Evolutionary conservation across 2,329 filamentous ascomycete species (phyloP).

Genomic region (Cordyceps pruinosa): DNA sequence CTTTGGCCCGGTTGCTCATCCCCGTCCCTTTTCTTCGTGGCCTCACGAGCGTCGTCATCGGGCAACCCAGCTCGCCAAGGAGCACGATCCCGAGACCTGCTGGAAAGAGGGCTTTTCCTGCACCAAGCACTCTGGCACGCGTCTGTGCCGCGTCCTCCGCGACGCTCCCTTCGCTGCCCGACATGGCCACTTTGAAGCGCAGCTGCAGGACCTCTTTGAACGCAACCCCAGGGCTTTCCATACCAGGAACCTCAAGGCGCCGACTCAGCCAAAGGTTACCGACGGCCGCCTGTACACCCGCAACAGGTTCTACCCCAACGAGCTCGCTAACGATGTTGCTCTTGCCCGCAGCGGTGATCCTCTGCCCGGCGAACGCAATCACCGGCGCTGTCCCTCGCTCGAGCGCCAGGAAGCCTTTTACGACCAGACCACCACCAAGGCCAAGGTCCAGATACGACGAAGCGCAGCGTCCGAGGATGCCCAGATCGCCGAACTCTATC

Average conservation of each 20-base stretch:
- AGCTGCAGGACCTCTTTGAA: background rate
- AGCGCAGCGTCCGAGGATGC: constrained; percentile 25
- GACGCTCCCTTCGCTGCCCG: background rate
- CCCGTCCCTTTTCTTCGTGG: background rate
- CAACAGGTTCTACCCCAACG: background rate
- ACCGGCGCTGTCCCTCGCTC: constrained; percentile 33
- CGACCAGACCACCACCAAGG: constrained; percentile 32
- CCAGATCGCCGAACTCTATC: constrained; percentile 35
- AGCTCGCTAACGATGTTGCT: constrained; percentile 25
- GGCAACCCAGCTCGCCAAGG: background rate
- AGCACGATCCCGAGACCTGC: background rate
- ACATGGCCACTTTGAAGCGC: background rate
- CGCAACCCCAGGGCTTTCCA: background rate
- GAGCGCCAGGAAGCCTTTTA: constrained; percentile 42
- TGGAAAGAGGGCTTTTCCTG: background rate
- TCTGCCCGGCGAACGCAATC: constrained; percentile 30
- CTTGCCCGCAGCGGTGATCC: constrained; percentile 29
- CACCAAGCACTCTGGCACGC: background rate
- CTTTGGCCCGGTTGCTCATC: background rate
- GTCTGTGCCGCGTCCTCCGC: background rate
- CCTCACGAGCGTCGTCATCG: constrained; percentile 2
- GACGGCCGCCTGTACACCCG: background rate
- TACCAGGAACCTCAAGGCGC: background rate
- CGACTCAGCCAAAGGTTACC: no score
- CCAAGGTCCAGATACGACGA: constrained; percentile 21